Conservation (phyloP, 371 early-diverging fungal species). For the Smittium culicis region DNA sequence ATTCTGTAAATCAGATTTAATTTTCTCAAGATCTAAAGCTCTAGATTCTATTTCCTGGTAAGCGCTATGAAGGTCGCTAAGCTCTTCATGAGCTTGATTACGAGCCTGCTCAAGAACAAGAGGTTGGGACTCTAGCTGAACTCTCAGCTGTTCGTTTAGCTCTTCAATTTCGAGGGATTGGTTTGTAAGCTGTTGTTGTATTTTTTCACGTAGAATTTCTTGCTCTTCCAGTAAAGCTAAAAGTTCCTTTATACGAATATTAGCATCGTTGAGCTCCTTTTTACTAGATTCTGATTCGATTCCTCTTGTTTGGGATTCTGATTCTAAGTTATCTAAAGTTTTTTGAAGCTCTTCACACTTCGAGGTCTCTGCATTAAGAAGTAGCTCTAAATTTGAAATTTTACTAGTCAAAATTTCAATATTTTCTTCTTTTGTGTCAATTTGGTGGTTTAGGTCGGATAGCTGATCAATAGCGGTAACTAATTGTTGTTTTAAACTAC, state of each 20-base stretch:
- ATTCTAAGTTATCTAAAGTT: slow-evolving; percentile 24
- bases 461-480: slow-evolving; percentile 23
- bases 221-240: slow-evolving; percentile 47
- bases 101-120: slow-evolving; percentile 49
- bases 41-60: slow-evolving; percentile 40
- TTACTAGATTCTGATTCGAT: slow-evolving; percentile 27
- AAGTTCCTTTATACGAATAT: slow-evolving; percentile 29
- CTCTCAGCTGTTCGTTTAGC: slow-evolving; percentile 46
- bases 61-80: slow-evolving; percentile 42
- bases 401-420: slow-evolving; percentile 12
- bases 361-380: slow-evolving; percentile 1
- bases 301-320: slow-evolving; percentile 20
- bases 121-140: slow-evolving; percentile 39
- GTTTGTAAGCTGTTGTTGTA: slow-evolving; percentile 37
- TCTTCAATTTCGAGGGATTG: slow-evolving; percentile 54
- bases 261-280: slow-evolving; percentile 33
- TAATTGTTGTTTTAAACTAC: slow-evolving; percentile 40
- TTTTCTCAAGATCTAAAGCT: slow-evolving; percentile 45
- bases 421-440: slow-evolving; percentile 35
- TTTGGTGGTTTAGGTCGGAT: slow-evolving; percentile 16
- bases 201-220: slow-evolving; percentile 39
- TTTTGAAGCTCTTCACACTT: neutral
- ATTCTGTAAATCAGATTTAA: slow-evolving; percentile 40
- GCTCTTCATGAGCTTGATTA: slow-evolving; percentile 36
- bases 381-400: slow-evolving; percentile 7